Percentiles rank a stretch among this genome's conserved stretches.
Conservation (phyloP, 805 yeast genomes). For the Candida insectorum region DNA sequence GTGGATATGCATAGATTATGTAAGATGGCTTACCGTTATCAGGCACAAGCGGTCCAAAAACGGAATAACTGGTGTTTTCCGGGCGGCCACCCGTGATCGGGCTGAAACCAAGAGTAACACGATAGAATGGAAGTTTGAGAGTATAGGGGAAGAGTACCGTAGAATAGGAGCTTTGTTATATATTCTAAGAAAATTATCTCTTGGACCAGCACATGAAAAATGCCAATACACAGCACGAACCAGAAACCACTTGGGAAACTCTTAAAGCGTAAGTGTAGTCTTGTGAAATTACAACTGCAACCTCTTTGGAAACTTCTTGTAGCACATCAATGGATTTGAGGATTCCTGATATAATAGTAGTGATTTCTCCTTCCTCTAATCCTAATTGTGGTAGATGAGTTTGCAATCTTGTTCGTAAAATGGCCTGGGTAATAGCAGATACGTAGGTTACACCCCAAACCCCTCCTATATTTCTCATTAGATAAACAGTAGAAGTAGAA, state of each 20-base stretch:
- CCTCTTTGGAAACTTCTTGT: constrained; percentile 12
- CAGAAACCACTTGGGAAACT: constrained; percentile 20
- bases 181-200: too few relatives aligned
- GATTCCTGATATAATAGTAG: constrained; percentile 15
- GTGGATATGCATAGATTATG: too few relatives aligned
- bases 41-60: too few relatives aligned
- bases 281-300: constrained; percentile 15
- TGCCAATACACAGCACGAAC: constrained; percentile 15
- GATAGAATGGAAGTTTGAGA: too few relatives aligned
- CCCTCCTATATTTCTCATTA: constrained; percentile 38
- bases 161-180: too few relatives aligned
- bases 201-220: too few relatives aligned
- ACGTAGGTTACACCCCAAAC: constrained; percentile 38
- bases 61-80: too few relatives aligned
- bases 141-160: too few relatives aligned
- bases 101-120: too few relatives aligned
- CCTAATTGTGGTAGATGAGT: constrained; percentile 13
- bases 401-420: constrained; percentile 11
- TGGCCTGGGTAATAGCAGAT: constrained; percentile 17
- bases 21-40: too few relatives aligned
- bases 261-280: constrained; percentile 24
- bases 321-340: constrained; percentile 20
- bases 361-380: constrained; percentile 12
- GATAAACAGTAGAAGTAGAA: constrained; percentile 36
- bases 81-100: too few relatives aligned